Evolutionary conservation across 2,329 filamentous ascomycete species (phyloP).

Genomic region (Blumeria hordei): DNA sequence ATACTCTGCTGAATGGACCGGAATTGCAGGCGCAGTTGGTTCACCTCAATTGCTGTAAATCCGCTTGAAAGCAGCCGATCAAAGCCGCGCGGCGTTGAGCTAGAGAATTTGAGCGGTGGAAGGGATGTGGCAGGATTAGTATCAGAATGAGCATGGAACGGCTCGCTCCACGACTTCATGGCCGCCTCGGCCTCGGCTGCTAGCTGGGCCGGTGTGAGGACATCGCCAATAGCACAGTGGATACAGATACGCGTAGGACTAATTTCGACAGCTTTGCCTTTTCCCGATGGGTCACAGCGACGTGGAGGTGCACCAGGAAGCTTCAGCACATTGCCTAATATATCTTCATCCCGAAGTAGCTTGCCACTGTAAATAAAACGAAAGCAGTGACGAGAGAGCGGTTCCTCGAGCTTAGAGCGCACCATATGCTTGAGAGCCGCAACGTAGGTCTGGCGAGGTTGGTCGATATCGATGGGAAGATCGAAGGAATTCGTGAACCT

Average conservation of each 20-base stretch:
- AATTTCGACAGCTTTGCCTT: slow-evolving; percentile 40
- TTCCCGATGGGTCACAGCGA: slow-evolving; percentile 23
- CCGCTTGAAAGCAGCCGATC: slow-evolving; percentile 62
- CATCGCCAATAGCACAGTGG: slow-evolving; percentile 74
- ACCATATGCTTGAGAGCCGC: slow-evolving; percentile 64
- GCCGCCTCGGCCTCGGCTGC: slow-evolving; percentile 30
- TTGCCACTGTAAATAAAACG: slow-evolving; percentile 80
- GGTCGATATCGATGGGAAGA: slow-evolving; percentile 49
- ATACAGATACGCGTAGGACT: slow-evolving; percentile 45
- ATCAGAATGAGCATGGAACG: background rate
- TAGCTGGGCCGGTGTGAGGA: slow-evolving; percentile 44
- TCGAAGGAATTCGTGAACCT: slow-evolving; percentile 79
- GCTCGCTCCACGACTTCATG: background rate
- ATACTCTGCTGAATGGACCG: slow-evolving; percentile 58
- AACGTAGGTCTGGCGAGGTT: slow-evolving; percentile 44
- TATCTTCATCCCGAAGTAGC: slow-evolving; percentile 50
- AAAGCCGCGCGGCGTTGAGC: slow-evolving; percentile 51
- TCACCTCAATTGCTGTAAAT: slow-evolving; percentile 63
- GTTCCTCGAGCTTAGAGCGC: slow-evolving; percentile 39
- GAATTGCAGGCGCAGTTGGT: slow-evolving; percentile 70
- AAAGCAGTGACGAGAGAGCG: slow-evolving; percentile 42
- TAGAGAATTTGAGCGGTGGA: slow-evolving; percentile 14
- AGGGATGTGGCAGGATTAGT: slow-evolving; percentile 2
- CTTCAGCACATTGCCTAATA: slow-evolving; percentile 44
- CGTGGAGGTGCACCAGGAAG: slow-evolving; percentile 27